A percentile compares a stretch with the other conserved stretches of the same genome.
These are phyloP conservation scores for Flaveria floridana DNA, from an alignment of 140 eudicot genomes.

Conservation along the genomic window DNA sequence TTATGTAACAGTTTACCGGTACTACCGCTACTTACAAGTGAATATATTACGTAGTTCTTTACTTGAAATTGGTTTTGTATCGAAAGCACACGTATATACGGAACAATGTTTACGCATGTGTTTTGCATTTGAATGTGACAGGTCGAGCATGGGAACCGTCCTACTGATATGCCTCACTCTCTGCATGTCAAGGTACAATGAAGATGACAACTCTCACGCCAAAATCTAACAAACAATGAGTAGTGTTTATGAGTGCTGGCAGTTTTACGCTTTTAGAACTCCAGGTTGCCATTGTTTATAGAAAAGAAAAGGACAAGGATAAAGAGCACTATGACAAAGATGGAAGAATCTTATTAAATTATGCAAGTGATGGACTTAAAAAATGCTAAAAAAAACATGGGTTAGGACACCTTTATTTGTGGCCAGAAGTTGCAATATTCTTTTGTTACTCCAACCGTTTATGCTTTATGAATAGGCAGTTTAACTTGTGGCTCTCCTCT, in stretches of 20 bases:
- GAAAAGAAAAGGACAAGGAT: slow-evolving; percentile 21
- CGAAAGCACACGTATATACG: not conserved
- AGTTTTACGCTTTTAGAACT: slow-evolving; percentile 19
- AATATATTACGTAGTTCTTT: not conserved
- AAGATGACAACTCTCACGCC: slow-evolving; percentile 40
- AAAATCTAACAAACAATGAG: slow-evolving; percentile 15
- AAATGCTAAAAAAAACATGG: slow-evolving; percentile 1
- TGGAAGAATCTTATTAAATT: slow-evolving; percentile 35
- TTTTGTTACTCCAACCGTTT: not conserved
- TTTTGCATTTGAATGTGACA: slow-evolving; percentile 32
- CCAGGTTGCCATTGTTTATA: slow-evolving; percentile 14
- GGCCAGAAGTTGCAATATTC: slow-evolving; percentile 13
- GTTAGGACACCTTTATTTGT: slow-evolving; percentile 13
- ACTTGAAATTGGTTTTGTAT: not conserved
- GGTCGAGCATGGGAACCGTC: slow-evolving; percentile 85
- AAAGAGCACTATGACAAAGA: slow-evolving; percentile 44
- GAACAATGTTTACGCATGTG: not conserved
- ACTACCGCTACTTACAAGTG: too few species aligned
- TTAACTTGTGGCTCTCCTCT: not conserved
- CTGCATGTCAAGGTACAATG: slow-evolving; percentile 46
- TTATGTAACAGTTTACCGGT: too few species aligned
- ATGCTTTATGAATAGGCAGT: not conserved
- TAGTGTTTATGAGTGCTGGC: slow-evolving; percentile 23
- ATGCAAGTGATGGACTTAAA: not conserved
- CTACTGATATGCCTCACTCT: slow-evolving; percentile 66